These are phyloP conservation scores for Aspergillus taichungensis DNA, from an alignment of 495 filamentous ascomycete species.

Conservation along the genomic window DNA sequence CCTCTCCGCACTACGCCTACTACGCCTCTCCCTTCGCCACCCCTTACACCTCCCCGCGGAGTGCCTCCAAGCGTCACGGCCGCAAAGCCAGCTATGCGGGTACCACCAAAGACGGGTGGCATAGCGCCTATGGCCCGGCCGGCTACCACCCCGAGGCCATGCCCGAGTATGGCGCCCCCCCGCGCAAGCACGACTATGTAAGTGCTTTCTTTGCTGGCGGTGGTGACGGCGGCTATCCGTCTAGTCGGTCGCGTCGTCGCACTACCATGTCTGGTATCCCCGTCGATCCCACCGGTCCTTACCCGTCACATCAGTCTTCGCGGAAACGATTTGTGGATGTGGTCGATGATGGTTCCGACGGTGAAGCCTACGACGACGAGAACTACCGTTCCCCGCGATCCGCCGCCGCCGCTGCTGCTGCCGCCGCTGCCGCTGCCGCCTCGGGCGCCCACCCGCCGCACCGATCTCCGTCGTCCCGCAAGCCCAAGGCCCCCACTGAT, in stretches of 20 bases:
- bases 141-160: slow-evolving; percentile 31
- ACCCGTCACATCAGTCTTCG: slow-evolving; percentile 30
- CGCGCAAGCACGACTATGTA: slow-evolving; percentile 50
- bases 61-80: slow-evolving; percentile 32
- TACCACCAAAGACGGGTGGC: slow-evolving; percentile 33
- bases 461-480: slow-evolving; percentile 31
- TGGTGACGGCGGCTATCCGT: slow-evolving; percentile 4
- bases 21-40: slow-evolving; percentile 37
- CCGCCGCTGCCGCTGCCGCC: slow-evolving; percentile 12
- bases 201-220: slow-evolving; percentile 44
- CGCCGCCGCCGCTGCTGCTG: no score
- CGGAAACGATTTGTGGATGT: slow-evolving; percentile 44
- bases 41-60: slow-evolving; percentile 31
- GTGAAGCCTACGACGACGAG: slow-evolving; percentile 11
- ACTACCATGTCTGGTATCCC: slow-evolving; percentile 30
- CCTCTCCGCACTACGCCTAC: slow-evolving; percentile 42
- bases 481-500: slow-evolving; percentile 45
- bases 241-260: slow-evolving; percentile 16
- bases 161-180: slow-evolving; percentile 41
- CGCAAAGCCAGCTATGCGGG: slow-evolving; percentile 42
- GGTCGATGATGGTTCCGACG: slow-evolving; percentile 46
- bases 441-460: slow-evolving; percentile 23
- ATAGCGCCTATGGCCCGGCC: slow-evolving; percentile 26
- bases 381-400: slow-evolving; percentile 18
- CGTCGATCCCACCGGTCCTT: slow-evolving; percentile 26